These are phyloP conservation scores for Pyrenochaeta sp. DNA, from an alignment of 2,329 filamentous ascomycete species.

Conservation along the genomic window DNA sequence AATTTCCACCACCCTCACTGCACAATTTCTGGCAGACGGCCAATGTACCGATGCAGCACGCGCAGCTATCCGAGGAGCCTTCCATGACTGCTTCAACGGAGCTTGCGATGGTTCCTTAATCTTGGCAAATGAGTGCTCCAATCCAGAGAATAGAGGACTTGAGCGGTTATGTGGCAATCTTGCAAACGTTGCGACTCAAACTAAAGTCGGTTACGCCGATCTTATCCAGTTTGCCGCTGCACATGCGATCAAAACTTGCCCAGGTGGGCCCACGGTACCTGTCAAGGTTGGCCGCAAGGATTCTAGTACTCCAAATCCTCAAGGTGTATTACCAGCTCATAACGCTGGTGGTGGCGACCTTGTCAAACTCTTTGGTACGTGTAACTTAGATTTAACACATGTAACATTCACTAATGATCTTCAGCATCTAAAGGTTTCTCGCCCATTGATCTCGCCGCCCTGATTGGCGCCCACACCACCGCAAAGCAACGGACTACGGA, in stretches of 20 bases:
- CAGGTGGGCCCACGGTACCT: conserved; percentile 43
- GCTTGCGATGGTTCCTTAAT: conserved; percentile 49
- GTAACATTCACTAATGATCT: neutral
- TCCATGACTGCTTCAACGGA: conserved; percentile 50
- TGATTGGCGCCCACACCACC: conserved; percentile 49
- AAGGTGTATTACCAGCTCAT: conserved; percentile 34
- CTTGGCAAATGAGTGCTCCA: conserved; percentile 46
- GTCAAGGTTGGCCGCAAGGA: conserved; percentile 47
- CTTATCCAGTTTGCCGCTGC: conserved; percentile 50
- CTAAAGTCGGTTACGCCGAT: conserved; percentile 46
- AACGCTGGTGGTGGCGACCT: conserved; percentile 25
- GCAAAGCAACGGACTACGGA: conserved; percentile 40
- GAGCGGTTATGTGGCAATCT: conserved; percentile 53
- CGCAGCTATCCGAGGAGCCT: conserved; percentile 44
- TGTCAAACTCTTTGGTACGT: conserved; percentile 40
- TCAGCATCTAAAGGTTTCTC: conserved; percentile 47
- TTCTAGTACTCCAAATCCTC: conserved; percentile 28
- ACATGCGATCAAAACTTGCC: conserved; percentile 48
- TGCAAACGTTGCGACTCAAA: conserved; percentile 51
- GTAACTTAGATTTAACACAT: neutral
- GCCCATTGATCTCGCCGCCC: conserved; percentile 47
- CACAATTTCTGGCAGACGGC: conserved; percentile 43
- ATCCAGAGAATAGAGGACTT: conserved; percentile 55
- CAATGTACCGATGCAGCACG: conserved; percentile 49
- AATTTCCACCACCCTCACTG: conserved; percentile 42